Percentiles rank a stretch among this genome's conserved stretches.
phyloP scores from a whole-genome alignment of 1,139 yeast genomes.

The Taphrina flavorubra region DNA sequence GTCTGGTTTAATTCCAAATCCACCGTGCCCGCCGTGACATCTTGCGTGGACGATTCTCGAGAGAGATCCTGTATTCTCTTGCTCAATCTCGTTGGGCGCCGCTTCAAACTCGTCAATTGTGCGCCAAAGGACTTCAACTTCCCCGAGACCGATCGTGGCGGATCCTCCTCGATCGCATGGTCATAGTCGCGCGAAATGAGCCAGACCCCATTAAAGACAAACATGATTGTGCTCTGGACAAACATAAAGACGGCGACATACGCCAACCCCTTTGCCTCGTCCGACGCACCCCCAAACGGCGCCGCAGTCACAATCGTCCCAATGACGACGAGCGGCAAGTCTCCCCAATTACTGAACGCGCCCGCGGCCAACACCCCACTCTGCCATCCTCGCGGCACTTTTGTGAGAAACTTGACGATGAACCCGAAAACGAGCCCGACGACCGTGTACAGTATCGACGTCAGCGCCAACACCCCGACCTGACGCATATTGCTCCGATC shows the following conservation, averaged over 20 bases:
- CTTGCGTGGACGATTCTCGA: background rate
- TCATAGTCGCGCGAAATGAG: slow-evolving; percentile 73
- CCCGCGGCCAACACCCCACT: slow-evolving; percentile 83
- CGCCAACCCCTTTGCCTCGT: slow-evolving; percentile 70
- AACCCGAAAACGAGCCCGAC: slow-evolving; percentile 50
- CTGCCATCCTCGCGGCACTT: slow-evolving; percentile 73
- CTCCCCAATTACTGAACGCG: slow-evolving; percentile 66
- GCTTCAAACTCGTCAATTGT: background rate
- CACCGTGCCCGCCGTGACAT: background rate
- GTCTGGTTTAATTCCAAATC: background rate
- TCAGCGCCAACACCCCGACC: slow-evolving; percentile 72
- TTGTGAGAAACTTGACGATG: slow-evolving; percentile 53
- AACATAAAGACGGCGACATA: slow-evolving; percentile 81
- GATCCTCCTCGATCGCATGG: slow-evolving; percentile 11
- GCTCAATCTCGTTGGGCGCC: background rate
- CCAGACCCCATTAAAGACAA: slow-evolving; percentile 75
- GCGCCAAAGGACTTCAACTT: background rate
- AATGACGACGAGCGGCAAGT: slow-evolving; percentile 85
- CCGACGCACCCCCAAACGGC: slow-evolving; percentile 66
- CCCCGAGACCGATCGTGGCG: background rate
- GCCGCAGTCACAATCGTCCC: slow-evolving; percentile 77
- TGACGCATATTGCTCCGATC: slow-evolving; percentile 73
- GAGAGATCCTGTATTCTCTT: background rate
- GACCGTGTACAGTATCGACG: slow-evolving; percentile 60
- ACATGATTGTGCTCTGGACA: slow-evolving; percentile 70